phyloP scores from a whole-genome alignment of 1,139 yeast genomes.

The Suhomyces choctaworum region DNA sequence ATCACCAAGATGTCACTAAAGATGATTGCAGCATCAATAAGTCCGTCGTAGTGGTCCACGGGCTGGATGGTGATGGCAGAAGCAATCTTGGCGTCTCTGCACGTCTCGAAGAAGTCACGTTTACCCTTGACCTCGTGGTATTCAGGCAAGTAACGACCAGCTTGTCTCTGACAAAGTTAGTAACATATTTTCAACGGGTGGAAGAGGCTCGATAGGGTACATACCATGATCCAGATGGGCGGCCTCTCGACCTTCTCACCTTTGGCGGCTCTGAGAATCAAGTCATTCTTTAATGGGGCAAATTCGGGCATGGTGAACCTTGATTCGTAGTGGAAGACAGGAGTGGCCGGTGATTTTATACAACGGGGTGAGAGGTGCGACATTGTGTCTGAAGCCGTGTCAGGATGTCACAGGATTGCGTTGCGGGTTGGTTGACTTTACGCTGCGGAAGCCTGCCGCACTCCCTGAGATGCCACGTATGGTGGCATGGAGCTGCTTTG shows the following conservation, averaged over 20 bases:
- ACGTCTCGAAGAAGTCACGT: constrained; percentile 90
- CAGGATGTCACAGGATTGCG: too few species aligned
- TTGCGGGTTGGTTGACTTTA: too few species aligned
- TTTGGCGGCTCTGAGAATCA: constrained; percentile 84
- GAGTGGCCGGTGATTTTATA: too few species aligned
- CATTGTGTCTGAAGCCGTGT: too few species aligned
- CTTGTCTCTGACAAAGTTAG: constrained; percentile 56
- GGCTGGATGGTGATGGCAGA: constrained; percentile 96
- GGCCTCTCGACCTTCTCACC: constrained; percentile 91
- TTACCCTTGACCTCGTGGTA: constrained; percentile 85
- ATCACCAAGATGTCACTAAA: constrained; percentile 93
- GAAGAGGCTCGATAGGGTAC: constrained; percentile 18
- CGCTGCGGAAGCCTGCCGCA: too few species aligned
- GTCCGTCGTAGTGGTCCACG: constrained; percentile 81
- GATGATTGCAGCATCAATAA: constrained; percentile 94
- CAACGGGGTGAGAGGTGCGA: too few species aligned
- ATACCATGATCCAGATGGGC: constrained; percentile 95
- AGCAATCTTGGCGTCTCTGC: constrained; percentile 92
- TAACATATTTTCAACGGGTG: background rate
- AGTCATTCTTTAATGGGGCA: constrained; percentile 80
- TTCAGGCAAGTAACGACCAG: constrained; percentile 87
- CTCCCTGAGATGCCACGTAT: too few species aligned
- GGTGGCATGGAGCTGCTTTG: too few species aligned
- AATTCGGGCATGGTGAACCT: constrained; percentile 42
- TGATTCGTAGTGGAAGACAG: too few species aligned